Conservation (phyloP, 345 rosid species). For the Hypericum perforatum region DNA sequence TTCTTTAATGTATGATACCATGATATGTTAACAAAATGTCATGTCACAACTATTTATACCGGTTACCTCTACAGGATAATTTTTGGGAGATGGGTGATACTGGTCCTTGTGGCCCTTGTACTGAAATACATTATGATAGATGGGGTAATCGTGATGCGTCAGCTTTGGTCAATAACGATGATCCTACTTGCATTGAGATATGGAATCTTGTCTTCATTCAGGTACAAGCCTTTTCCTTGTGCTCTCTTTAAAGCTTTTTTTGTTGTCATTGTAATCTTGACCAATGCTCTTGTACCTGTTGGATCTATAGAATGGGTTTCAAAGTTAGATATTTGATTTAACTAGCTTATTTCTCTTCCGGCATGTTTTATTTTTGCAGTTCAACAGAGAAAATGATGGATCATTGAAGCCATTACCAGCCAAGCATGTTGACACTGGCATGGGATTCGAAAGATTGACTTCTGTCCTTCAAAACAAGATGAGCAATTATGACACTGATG, state of each 20-base stretch:
- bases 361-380: conserved; percentile 30
- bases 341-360: background rate
- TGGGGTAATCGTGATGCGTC: conserved; percentile 82
- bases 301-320: background rate
- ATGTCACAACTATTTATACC: conserved; percentile 5
- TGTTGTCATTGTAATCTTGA: background rate
- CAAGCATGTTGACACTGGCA: conserved; percentile 95
- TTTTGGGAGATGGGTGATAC: conserved; percentile 99
- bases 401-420: conserved; percentile 81
- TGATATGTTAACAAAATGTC: background rate
- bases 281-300: conserved; percentile 4
- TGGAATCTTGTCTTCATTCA: conserved; percentile 99
- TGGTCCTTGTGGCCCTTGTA: conserved; percentile 98
- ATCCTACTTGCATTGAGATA: conserved; percentile 97
- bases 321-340: background rate
- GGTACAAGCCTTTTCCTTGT: conserved; percentile 29
- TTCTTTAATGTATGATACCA: too few relatives aligned
- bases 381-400: conserved; percentile 85
- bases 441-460: conserved; percentile 96
- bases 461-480: conserved; percentile 87
- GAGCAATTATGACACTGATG: conserved; percentile 99
- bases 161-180: conserved; percentile 73
- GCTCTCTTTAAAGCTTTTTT: conserved; percentile 1
- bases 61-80: conserved; percentile 48
- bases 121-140: conserved; percentile 91